Conservation (phyloP, 768 basidiomycete species). For the Rhizopogon vesiculosus region DNA sequence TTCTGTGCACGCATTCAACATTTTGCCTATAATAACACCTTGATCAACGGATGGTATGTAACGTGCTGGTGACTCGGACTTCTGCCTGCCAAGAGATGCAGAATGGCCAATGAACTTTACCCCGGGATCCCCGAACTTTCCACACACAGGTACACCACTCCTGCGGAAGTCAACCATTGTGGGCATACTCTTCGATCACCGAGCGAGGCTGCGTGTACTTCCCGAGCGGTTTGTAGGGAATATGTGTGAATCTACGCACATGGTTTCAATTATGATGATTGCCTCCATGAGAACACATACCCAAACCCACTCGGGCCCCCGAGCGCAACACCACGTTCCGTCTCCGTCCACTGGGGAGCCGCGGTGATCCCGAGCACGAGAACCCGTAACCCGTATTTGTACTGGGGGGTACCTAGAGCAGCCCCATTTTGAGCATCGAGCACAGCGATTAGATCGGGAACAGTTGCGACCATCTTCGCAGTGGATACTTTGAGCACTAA, state of each 20-base stretch:
- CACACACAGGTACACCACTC: not conserved
- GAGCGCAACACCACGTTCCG: slow-evolving; percentile 40
- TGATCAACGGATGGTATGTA: not conserved
- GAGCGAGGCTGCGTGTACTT: slow-evolving; percentile 38
- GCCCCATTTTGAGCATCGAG: slow-evolving; percentile 59
- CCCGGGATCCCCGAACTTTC: slow-evolving; percentile 4
- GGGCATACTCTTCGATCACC: slow-evolving; percentile 40
- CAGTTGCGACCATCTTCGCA: slow-evolving; percentile 43
- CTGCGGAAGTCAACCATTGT: not conserved
- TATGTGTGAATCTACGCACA: slow-evolving; percentile 22
- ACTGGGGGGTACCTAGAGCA: slow-evolving; percentile 60
- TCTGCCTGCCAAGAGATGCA: not conserved
- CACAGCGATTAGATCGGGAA: slow-evolving; percentile 63
- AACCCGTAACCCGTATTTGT: slow-evolving; percentile 56
- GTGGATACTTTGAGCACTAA: slow-evolving; percentile 2
- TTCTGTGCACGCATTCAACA: not conserved
- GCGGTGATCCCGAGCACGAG: slow-evolving; percentile 44
- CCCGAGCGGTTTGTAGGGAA: slow-evolving; percentile 34
- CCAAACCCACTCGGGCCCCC: slow-evolving; percentile 55
- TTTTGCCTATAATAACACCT: not conserved
- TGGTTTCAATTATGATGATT: slow-evolving; percentile 5
- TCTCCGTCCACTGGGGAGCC: slow-evolving; percentile 52
- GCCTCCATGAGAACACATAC: slow-evolving; percentile 21
- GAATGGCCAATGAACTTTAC: not conserved
- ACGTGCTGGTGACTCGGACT: not conserved